phyloP scores from a whole-genome alignment of 148 eudicot genomes.

The Fagopyrum tataricum region DNA sequence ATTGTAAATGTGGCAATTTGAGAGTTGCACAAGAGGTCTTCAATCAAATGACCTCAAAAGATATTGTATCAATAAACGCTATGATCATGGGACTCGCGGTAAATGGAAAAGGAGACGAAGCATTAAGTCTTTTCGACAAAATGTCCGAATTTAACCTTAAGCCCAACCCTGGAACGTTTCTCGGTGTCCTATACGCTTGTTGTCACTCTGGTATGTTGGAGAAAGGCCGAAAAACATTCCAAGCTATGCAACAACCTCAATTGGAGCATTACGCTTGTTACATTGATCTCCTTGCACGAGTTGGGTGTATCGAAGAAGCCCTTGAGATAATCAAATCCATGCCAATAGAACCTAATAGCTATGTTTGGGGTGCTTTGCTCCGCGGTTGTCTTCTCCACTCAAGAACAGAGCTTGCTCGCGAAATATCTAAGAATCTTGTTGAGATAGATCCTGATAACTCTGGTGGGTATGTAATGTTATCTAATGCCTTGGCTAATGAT shows the following conservation, averaged over 20 bases:
- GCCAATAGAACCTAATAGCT: conserved; percentile 66
- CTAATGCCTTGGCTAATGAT: conserved; percentile 63
- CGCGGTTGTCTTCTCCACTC: conserved; percentile 73
- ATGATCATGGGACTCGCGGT: conserved; percentile 85
- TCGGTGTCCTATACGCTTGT: conserved; percentile 61
- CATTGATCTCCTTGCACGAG: conserved; percentile 66
- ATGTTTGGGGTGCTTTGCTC: conserved; percentile 80
- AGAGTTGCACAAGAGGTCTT: conserved; percentile 52
- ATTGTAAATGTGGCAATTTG: conserved; percentile 62
- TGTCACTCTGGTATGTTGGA: conserved; percentile 66
- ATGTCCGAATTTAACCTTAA: conserved; percentile 28
- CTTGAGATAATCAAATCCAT: conserved; percentile 48
- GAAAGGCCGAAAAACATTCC: conserved; percentile 54
- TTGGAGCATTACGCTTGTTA: conserved; percentile 76
- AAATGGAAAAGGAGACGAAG: conserved; percentile 74
- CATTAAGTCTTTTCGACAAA: conserved; percentile 40
- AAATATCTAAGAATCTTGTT: conserved; percentile 53
- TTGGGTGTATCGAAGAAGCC: conserved; percentile 70
- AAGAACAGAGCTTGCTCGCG: conserved; percentile 39
- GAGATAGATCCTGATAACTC: conserved; percentile 61
- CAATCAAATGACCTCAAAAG: conserved; percentile 35
- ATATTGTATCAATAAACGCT: conserved; percentile 59
- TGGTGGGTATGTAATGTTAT: conserved; percentile 74
- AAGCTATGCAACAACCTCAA: conserved; percentile 42
- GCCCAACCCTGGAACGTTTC: conserved; percentile 55